These are phyloP conservation scores for Solanum chmielewskii DNA, from an alignment of 257 asterid genomes.

Conservation along the genomic window DNA sequence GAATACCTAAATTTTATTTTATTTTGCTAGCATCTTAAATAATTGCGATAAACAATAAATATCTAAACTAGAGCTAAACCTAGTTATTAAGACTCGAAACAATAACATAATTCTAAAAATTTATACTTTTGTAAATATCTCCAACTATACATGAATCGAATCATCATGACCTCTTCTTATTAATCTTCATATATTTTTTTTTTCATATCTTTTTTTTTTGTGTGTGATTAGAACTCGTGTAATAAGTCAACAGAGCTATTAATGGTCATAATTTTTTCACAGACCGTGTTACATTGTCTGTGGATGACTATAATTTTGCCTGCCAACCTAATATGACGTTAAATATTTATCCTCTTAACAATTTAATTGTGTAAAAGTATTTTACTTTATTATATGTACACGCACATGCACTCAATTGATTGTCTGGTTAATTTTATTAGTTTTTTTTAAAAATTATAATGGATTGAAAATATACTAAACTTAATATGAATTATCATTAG, in stretches of 20 bases:
- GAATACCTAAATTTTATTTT: neutral
- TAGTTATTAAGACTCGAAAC: too few species aligned
- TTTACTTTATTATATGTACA: neutral
- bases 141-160: neutral
- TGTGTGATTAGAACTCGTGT: neutral
- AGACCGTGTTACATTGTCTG: neutral
- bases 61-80: neutral
- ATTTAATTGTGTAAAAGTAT: neutral
- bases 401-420: neutral
- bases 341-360: neutral
- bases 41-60: too few species aligned
- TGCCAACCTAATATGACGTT: neutral
- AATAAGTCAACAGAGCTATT: neutral
- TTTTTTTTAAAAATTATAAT: too few species aligned
- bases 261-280: neutral
- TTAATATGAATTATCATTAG: too few species aligned
- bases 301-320: neutral
- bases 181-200: neutral
- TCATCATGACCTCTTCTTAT: neutral
- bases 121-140: neutral
- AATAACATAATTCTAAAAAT: too few species aligned
- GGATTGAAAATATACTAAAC: neutral
- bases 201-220: neutral
- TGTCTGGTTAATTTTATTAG: neutral
- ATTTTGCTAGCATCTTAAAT: too few species aligned